Base-by-base conservation (phyloP, 1,284 basidiomycete species). In the Dichomitus squalens region DNA sequence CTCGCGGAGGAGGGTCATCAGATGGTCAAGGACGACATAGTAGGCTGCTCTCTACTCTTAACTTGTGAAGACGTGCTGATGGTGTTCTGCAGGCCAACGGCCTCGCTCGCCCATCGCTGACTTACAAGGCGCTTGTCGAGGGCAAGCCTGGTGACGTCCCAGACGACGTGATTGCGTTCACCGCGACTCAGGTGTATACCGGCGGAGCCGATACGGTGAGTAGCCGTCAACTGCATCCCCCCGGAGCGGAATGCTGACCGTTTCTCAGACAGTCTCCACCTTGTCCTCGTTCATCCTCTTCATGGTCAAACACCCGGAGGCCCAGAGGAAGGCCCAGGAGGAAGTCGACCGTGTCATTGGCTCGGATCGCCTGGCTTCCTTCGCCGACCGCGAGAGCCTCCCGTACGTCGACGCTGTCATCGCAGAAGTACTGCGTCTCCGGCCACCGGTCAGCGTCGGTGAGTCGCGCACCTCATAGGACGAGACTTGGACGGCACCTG, bases 91-190 rank as follows among this genome's bases (percentile, higher is more conserved):
- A 61, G 31, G 57, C 48, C 5, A 41, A 63, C 8, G 61, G 52
- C 66, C 70, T 49, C 50, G 63, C 31, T 63, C 54, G 31, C 20
- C 48, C 11, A 21, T 58, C 44, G 8, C 64, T 16, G 66, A 73
- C 31, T 58, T 65, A 3, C 68, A 76, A 41, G 70, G 77, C 44
- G 80, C 86, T 65, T 81, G 82, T 58, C 84, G 88, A 60, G 71
- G 88, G 43, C 82, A 82, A 59, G 85, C 16, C 52, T 2, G 48
- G 40, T 6, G 46, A 60, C 14, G n/a, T 50, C 34, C 25, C 60
- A 2, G 53, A 59, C 3, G 46, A 52, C 16, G 27, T 61, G 18
- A 43, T 61, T 46, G 56, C 41, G 49, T 58, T 56, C 49, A 52
- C 46, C 9, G 57, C 60, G 9, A 53, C 57, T 12, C 57, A 61